Evolutionary conservation across 805 yeast species (phyloP).

Genomic region (Cyberlindnera veronae): DNA sequence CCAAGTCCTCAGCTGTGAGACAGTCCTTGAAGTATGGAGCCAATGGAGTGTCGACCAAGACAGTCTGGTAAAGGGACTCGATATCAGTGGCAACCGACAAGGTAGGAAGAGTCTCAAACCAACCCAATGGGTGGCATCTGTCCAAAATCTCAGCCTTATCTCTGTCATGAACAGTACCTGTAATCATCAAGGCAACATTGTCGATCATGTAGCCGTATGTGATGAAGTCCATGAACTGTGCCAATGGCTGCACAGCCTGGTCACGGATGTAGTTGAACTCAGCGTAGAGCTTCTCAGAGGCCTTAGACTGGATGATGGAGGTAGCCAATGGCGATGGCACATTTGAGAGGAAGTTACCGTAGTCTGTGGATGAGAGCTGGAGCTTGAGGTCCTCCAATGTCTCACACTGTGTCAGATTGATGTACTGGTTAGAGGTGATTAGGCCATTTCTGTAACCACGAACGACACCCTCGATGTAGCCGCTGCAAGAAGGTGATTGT

Average conservation of each 20-base stretch:
- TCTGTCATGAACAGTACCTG: constrained; percentile 95
- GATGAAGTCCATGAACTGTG: constrained; percentile 85
- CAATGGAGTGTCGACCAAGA: constrained; percentile 92
- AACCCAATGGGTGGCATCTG: constrained; percentile 95
- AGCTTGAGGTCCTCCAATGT: constrained; percentile 89
- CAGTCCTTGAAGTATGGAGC: constrained; percentile 95
- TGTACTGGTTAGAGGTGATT: constrained; percentile 72
- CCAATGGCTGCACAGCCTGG: constrained; percentile 77
- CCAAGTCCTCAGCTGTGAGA: constrained; percentile 80
- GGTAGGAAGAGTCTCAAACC: constrained; percentile 98
- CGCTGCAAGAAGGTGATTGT: constrained; percentile 40
- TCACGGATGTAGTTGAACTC: constrained; percentile 84
- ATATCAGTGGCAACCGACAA: constrained; percentile 92
- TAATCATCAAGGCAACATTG: constrained; percentile 91
- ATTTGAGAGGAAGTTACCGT: constrained; percentile 84
- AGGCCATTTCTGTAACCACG: constrained; percentile 91
- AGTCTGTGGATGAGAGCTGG: constrained; percentile 93
- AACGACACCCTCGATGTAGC: constrained; percentile 90
- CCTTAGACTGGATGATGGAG: constrained; percentile 75
- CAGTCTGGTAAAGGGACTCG: constrained; percentile 89
- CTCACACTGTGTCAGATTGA: constrained; percentile 94
- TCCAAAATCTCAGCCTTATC: constrained; percentile 84
- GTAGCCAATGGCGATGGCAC: constrained; percentile 84
- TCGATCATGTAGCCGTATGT: constrained; percentile 98
- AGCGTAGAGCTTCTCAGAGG: constrained; percentile 67